Base-by-base conservation (phyloP, 2,329 filamentous ascomycete genomes). In the Mariannaea elegans region DNA sequence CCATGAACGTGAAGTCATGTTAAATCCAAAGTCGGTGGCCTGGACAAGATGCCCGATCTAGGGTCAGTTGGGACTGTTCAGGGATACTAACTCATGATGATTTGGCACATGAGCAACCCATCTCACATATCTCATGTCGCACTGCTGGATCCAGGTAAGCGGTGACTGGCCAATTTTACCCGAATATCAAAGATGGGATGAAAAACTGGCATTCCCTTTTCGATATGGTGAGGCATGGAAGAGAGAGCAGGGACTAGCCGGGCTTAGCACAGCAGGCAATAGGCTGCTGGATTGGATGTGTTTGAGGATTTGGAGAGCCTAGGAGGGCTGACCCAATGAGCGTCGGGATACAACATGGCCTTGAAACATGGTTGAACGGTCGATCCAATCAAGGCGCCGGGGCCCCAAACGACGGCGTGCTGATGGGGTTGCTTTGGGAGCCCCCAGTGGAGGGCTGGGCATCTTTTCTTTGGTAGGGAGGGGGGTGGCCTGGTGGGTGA, bases 361-460 rank as follows among this genome's bases (percentile, higher is more conserved):
- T 53, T 62, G 60, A 62, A 62, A 62, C 60, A 59, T 49, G 42
- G 31, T 18, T 27, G 46, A 42, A 48, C 47, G 44, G 42, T 45
- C 48, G 52, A 53, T 29, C 60, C 60, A 62, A 62, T 62, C 50
- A 60, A 42, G 51, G 23, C 44, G 12, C 45, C n/a, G 29, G 38
- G 38, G 18, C 51, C 49, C 50, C 55, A 57, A 55, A 59, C 68
- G 65, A 67, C 67, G 67, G 66, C 65, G 68, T 60, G 54, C 61
- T 41, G 50, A 32, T 60, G 53, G 42, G 36, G 34, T 56, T 34
- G 13, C 32, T 5, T 36, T 36, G 13, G 32, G 14, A 36, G 14
- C 12, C 32, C 32, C 32, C 14, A 24, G 44, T 54, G 36, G 48
- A 38, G 49, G 27, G 49, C 8, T 7, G 32, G 12, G 32, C 32